phyloP scores from a whole-genome alignment of 352 stramenopile species.

The Pythium scleroteichum region DNA sequence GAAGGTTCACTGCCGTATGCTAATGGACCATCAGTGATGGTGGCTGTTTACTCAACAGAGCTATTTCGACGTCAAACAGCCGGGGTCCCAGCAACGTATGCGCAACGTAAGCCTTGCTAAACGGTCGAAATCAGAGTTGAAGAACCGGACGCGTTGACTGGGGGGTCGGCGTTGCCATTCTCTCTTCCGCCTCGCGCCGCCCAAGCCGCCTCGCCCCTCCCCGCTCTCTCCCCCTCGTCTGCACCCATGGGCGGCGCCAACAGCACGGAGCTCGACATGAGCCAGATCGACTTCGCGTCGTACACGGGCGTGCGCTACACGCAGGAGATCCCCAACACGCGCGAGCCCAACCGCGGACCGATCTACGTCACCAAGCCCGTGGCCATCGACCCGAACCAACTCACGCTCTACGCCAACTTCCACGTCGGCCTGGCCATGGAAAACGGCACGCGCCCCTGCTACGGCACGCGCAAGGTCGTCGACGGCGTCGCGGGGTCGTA shows the following conservation, averaged over 20 bases:
- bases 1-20: no score
- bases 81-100: neutral
- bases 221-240: neutral
- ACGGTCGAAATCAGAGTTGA: neutral
- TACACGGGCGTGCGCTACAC: constrained; percentile 50
- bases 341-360: constrained; percentile 40
- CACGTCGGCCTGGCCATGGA: constrained; percentile 32
- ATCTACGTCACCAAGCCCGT: constrained; percentile 38
- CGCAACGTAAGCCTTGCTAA: neutral
- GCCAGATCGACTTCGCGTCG: constrained; percentile 59
- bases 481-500: constrained; percentile 42
- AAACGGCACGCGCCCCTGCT: constrained; percentile 31
- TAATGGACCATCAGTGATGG: no score
- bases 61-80: no score
- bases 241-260: constrained; percentile 38
- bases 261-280: constrained; percentile 43
- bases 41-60: no score
- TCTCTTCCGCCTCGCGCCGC: neutral
- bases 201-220: neutral
- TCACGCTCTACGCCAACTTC: constrained; percentile 55
- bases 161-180: no score
- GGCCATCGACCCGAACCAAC: constrained; percentile 34
- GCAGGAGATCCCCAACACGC: constrained; percentile 38
- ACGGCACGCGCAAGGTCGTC: constrained; percentile 45
- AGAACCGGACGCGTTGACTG: neutral